Percentiles rank a stretch among this genome's conserved stretches.
Conservation (phyloP, 1,139 yeast species). For the Hansenula lynferdii region DNA sequence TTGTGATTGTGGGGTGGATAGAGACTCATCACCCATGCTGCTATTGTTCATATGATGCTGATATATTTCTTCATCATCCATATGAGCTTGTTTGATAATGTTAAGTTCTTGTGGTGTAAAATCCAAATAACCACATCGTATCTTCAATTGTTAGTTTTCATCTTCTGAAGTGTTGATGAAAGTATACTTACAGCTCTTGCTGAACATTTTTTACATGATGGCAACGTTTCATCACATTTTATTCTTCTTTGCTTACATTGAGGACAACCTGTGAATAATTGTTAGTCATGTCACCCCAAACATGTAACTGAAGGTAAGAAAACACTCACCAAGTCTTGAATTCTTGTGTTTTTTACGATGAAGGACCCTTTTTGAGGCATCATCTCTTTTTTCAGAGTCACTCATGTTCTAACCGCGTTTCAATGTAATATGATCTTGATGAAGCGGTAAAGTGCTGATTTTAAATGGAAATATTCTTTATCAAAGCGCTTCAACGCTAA, state of each 20-base stretch:
- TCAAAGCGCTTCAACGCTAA: no score
- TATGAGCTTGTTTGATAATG: conserved; percentile 9
- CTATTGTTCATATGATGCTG: no score
- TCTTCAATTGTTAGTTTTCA: not conserved
- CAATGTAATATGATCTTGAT: no score
- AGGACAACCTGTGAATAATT: conserved; percentile 13
- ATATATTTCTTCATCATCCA: conserved; percentile 6
- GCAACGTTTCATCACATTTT: conserved; percentile 20
- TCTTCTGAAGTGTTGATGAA: no score
- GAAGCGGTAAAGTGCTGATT: no score
- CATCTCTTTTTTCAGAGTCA: not conserved
- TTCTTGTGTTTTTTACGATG: conserved; percentile 22
- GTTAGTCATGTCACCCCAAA: conserved; percentile 1
- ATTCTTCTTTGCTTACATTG: conserved; percentile 19
- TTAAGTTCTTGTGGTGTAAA: conserved; percentile 9
- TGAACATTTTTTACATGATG: conserved; percentile 14
- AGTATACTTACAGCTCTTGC: conserved; percentile 8
- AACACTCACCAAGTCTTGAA: conserved; percentile 19
- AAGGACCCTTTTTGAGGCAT: conserved; percentile 4
- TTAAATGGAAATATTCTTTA: no score
- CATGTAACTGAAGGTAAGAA: no score
- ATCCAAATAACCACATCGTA: conserved; percentile 18
- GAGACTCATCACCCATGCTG: no score
- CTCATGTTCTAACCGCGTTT: not conserved
- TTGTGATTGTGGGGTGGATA: no score